Percentiles rank a stretch among this genome's conserved stretches.
Evolutionary conservation across 139 green algal genomes (phyloP).

Genomic region (Tetraselmis striata): DNA sequence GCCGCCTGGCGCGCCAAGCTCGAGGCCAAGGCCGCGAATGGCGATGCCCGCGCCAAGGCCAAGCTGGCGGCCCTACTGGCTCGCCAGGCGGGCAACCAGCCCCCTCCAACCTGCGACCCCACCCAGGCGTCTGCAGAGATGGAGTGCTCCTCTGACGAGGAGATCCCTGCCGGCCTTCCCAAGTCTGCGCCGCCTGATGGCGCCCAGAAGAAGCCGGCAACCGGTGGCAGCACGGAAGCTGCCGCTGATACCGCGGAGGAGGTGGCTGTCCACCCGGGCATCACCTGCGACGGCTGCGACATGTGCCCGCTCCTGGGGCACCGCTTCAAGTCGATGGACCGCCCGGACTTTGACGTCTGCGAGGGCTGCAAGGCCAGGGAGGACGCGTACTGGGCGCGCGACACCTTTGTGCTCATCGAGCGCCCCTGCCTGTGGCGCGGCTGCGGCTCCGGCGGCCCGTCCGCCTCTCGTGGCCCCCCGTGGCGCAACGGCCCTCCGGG

Average conservation of each 20-base stretch:
- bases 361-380: not conserved
- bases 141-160: too few species aligned
- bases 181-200: too few species aligned
- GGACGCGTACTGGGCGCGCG: not conserved
- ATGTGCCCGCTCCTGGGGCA: not conserved
- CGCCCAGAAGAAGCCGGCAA: too few species aligned
- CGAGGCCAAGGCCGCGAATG: not conserved
- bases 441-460: not conserved
- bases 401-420: not conserved
- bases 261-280: not conserved
- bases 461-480: too few species aligned
- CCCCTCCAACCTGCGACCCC: too few species aligned
- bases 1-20: not conserved
- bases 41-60: not conserved
- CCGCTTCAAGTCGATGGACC: not conserved
- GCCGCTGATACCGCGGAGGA: not conserved
- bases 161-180: too few species aligned
- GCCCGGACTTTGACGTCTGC: not conserved
- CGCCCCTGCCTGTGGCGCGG: not conserved
- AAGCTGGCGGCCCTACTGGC: not conserved
- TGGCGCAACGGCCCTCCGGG: too few species aligned
- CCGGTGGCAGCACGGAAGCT: too few species aligned
- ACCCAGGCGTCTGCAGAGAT: too few species aligned
- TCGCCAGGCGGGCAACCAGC: too few species aligned
- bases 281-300: not conserved